A percentile compares a stretch with the other conserved stretches of the same genome.
These are phyloP conservation scores for Pythium rhizo-oryzae DNA, from an alignment of 352 stramenopile genomes.

Conservation along the genomic window DNA sequence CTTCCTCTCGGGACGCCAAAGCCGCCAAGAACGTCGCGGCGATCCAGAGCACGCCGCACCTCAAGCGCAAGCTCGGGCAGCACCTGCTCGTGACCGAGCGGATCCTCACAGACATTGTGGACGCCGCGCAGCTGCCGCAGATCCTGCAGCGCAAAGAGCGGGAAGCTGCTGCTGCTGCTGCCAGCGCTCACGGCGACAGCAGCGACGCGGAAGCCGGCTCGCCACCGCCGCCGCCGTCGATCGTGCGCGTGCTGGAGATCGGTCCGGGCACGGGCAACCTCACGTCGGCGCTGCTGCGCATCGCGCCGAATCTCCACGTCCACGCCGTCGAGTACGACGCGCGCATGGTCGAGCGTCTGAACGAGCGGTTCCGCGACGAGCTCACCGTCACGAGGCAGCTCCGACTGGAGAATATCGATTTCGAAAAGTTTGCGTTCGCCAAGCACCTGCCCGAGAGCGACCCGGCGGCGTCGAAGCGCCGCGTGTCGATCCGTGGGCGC, in stretches of 20 bases:
- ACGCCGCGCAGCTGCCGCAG: slow-evolving; percentile 49
- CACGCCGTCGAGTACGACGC: slow-evolving; percentile 76
- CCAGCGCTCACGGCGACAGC: too few relatives aligned
- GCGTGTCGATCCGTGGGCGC: slow-evolving; percentile 14
- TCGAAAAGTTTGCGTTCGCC: slow-evolving; percentile 49
- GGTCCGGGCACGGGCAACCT: slow-evolving; percentile 86
- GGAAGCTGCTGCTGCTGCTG: too few relatives aligned
- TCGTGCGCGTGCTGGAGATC: slow-evolving; percentile 79
- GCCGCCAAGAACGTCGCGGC: slow-evolving; percentile 40
- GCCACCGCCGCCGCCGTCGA: neutral
- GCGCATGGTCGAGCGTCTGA: slow-evolving; percentile 73
- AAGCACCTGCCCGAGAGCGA: neutral
- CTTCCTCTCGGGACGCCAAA: too few relatives aligned
- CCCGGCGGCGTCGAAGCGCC: neutral
- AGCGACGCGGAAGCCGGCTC: too few relatives aligned
- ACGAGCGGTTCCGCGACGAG: slow-evolving; percentile 55
- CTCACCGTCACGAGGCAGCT: slow-evolving; percentile 22
- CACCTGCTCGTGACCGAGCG: slow-evolving; percentile 73
- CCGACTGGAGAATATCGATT: slow-evolving; percentile 44
- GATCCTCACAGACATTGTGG: slow-evolving; percentile 68
- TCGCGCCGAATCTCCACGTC: slow-evolving; percentile 50
- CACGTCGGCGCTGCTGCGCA: slow-evolving; percentile 70
- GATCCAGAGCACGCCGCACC: slow-evolving; percentile 58
- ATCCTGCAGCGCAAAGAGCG: neutral
- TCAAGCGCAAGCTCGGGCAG: slow-evolving; percentile 86